These are phyloP conservation scores for Combretum micranthum DNA, from an alignment of 345 rosid genomes.

Conservation along the genomic window DNA sequence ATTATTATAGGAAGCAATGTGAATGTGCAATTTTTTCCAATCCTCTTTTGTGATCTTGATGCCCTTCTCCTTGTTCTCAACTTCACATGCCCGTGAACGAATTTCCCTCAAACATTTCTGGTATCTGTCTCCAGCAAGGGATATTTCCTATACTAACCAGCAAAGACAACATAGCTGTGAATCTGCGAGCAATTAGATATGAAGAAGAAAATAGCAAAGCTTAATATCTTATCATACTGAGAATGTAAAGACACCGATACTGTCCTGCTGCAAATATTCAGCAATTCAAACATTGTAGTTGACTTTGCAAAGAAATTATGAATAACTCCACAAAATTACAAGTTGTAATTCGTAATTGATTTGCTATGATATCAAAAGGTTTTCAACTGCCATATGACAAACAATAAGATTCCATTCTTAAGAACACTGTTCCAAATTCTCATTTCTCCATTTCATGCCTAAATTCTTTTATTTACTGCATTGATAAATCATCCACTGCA, in stretches of 20 bases:
- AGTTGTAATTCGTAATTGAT: background rate
- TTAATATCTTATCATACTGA: no score
- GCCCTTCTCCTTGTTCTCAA: conserved; percentile 75
- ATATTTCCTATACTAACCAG: conserved; percentile 70
- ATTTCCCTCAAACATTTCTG: conserved; percentile 87
- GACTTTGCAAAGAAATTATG: no score
- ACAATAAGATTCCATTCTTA: no score
- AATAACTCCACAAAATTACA: background rate
- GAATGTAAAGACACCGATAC: no score
- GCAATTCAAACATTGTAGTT: no score
- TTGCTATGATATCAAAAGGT: no score
- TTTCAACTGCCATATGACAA: no score
- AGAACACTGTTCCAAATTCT: no score
- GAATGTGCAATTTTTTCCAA: conserved; percentile 77
- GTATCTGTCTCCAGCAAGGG: conserved; percentile 83
- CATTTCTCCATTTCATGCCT: no score
- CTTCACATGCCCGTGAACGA: conserved; percentile 67
- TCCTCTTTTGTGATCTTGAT: conserved; percentile 71
- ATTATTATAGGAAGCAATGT: conserved; percentile 86
- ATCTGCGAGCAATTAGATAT: background rate
- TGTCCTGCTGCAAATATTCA: no score
- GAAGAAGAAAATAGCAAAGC: background rate
- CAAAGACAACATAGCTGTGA: conserved; percentile 10
- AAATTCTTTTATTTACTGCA: no score
- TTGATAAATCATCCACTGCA: no score